Percentiles rank a stretch among this genome's conserved stretches.
These are phyloP conservation scores for Eucalyptus erythrocorys DNA, from an alignment of 345 rosid genomes.

Conservation along the genomic window DNA sequence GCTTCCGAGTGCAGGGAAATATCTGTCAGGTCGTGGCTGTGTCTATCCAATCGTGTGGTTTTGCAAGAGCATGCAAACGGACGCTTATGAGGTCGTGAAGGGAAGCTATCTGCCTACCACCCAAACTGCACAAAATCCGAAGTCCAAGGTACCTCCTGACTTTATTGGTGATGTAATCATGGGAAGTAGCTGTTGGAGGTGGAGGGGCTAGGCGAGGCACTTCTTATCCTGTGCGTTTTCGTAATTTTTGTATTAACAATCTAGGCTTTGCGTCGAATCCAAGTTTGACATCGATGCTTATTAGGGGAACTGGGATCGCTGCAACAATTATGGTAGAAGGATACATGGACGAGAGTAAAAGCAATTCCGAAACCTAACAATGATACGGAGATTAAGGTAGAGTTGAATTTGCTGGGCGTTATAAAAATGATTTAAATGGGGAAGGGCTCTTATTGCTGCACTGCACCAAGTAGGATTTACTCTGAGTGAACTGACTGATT, in stretches of 20 bases:
- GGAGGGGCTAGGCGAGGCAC: background rate
- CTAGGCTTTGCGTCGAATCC: background rate
- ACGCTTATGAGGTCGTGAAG: slow-evolving; percentile 25
- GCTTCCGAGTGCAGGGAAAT: slow-evolving; percentile 5
- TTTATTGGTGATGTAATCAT: background rate
- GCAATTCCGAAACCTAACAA: background rate
- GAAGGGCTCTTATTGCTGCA: background rate
- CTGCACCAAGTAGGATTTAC: background rate
- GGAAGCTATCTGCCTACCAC: slow-evolving; percentile 54
- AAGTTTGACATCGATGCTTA: background rate
- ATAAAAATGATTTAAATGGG: background rate
- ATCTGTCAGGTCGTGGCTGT: background rate
- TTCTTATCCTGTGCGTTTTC: background rate
- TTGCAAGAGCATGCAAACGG: slow-evolving; percentile 41
- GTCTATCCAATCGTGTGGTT: slow-evolving; percentile 26
- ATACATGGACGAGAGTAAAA: background rate
- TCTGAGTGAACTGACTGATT: background rate
- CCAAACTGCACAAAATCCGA: slow-evolving; percentile 6
- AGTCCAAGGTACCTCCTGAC: slow-evolving; percentile 6
- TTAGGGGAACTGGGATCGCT: background rate
- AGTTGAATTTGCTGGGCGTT: background rate
- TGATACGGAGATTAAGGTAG: background rate
- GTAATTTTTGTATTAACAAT: background rate
- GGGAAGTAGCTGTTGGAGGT: background rate
- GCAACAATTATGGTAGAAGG: background rate